Evolutionary conservation across 75 land plant genomes (phyloP), one percentile per base, ranked within the genome.

Genomic region (Pinus albicaulis): DNA sequence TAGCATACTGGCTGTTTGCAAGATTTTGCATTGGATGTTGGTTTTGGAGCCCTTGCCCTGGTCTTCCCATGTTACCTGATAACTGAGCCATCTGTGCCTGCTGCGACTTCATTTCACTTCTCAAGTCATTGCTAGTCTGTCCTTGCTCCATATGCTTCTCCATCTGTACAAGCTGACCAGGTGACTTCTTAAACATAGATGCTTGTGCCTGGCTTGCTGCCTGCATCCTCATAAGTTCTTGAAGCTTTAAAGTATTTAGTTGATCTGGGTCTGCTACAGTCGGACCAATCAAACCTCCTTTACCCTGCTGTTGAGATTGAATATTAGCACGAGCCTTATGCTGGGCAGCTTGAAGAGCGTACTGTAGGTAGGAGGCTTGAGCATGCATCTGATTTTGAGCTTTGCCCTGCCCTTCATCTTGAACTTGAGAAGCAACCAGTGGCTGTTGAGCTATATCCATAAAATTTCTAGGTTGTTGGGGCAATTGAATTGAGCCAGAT

Each of bases 291-390:
- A 85, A 73, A 59, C 81, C 83, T 77, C 74, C 59, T 71, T 84
- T 88, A 70, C 75, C 80, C 60, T 85, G 85, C 66, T 91, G 91
- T 58, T 90, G 95, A 4, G 76, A 75, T 70, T 81, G 83, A 36
- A 80, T 64, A 62, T 80, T 88, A 19, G 81, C 81, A 57, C 76
- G 87, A 28, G 91, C 82, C 70, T 90, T 93, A 78, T 88, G 77
- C 65, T 93, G 98, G 10, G 90, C 82, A 44, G 96, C 91, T 48
- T 86, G 89, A 12, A 93, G 57, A 64, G 98, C 94, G 82, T 86
- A 86, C 66, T 92, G 98, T 0, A 82, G 60, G 75, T 91, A 93
- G 74, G 92, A 93, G 74, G 92, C 92, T 57, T 92, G 91, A 3
- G 74, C 28, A 57, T 92, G 95, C 15, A 85, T 63, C n/a, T 92